Percentiles rank a stretch among this genome's conserved stretches.
Conservation (phyloP, 495 filamentous ascomycete species). For the Usnea hakonensis region DNA sequence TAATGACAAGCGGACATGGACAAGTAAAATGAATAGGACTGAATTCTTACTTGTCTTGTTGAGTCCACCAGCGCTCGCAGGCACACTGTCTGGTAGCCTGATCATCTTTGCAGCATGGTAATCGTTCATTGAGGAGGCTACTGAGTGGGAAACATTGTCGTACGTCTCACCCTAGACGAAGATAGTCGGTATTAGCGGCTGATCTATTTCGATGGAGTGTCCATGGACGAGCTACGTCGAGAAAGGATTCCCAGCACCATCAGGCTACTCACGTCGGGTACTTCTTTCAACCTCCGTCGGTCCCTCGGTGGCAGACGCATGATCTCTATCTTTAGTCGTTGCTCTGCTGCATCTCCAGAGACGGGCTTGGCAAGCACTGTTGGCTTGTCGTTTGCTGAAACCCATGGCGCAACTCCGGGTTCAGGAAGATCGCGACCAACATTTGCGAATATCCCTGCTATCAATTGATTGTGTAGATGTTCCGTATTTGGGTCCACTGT, state of each 20-base stretch:
- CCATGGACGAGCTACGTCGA: neutral
- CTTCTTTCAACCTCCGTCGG: slow-evolving; percentile 75
- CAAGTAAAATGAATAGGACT: neutral
- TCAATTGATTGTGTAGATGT: slow-evolving; percentile 85
- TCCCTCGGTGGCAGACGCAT: slow-evolving; percentile 88
- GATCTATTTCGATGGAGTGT: neutral
- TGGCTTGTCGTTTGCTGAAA: slow-evolving; percentile 88
- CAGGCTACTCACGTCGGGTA: slow-evolving; percentile 46
- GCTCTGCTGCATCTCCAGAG: slow-evolving; percentile 82
- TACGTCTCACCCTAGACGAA: slow-evolving; percentile 53
- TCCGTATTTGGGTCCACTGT: slow-evolving; percentile 61
- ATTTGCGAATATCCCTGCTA: slow-evolving; percentile 81
- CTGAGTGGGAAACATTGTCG: slow-evolving; percentile 32
- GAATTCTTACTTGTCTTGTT: slow-evolving; percentile 71
- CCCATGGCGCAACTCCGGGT: slow-evolving; percentile 88
- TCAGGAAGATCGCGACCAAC: slow-evolving; percentile 82
- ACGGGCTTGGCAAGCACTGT: slow-evolving; percentile 67
- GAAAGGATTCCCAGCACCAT: neutral
- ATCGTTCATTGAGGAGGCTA: slow-evolving; percentile 58
- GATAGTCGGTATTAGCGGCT: neutral
- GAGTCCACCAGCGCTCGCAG: slow-evolving; percentile 74
- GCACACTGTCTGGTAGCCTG: slow-evolving; percentile 60
- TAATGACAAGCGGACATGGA: neutral
- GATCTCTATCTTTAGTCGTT: slow-evolving; percentile 82
- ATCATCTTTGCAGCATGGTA: slow-evolving; percentile 61